Evolutionary conservation across 441 rosid species (phyloP), one percentile per base, ranked within the genome.

Genomic region (Omphalea diandra): DNA sequence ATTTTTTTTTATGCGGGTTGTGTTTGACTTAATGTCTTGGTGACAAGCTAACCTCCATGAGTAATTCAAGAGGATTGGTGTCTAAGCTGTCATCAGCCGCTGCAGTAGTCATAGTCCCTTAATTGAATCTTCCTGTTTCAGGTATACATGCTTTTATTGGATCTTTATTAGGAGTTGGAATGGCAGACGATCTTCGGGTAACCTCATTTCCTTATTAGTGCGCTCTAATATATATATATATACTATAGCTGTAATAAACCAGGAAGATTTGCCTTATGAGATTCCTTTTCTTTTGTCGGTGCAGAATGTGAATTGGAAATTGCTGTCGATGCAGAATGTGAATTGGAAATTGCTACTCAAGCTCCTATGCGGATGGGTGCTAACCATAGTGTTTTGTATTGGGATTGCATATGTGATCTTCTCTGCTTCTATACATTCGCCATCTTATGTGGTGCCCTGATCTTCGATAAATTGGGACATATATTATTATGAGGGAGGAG

Each of bases 11-110:
- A 6, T 72, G 75, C 24, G 81, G 79, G 24, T 61, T 81, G 78
- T 63, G 75, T 4, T 38, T 72, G 71, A 75, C 73, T 17, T 61
- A 67, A 56, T 41, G 76, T 9, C 77, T 72, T 3, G 79, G 79
- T 3, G 76, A 77, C 22, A 81, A 81, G 73, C 62, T 77, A 36
- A 77, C 77, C 20, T 75, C 58, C 66, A 57, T 58, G 27, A 77
- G 81, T 56, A 77, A 72, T 65, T 62, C 81, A 3, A 69, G 83
- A 75, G 77, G 79, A 11, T 27, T 79, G 64, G 64, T 68, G 3
- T 65, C 76, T 1, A 76, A 63, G 17, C 59, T 75, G 3, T 55
- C 80, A 15, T 64, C 80, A 22, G 76, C 70, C 40, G 71, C 72
- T 27, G 73, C 72, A 20, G 63, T 81, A 52, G 70, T 75, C 49